Evolutionary conservation across 805 yeast genomes (phyloP), one percentile per base, ranked within the genome.

Genomic region (Metschnikowia amazonensis): DNA sequence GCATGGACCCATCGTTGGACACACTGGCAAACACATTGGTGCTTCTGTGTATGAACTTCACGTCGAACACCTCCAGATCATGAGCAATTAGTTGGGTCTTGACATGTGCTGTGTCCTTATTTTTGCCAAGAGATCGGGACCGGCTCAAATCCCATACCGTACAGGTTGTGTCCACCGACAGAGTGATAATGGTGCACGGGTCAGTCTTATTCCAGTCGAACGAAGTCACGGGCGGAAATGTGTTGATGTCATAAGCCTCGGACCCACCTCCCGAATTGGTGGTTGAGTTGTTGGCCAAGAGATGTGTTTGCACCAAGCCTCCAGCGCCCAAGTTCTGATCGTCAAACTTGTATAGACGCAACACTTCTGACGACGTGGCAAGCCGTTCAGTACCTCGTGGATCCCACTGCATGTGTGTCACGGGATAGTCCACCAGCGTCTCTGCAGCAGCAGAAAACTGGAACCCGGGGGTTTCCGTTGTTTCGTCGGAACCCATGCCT

Each of bases 61-160:
- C 98, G 62, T 94, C 99, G 62, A 80, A 88, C 3, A 94, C 99
- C 64, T 89, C 97, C 52, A 84, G 81, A 62, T 94, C 99, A 65
- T 94, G 99, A 0, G 99, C 98, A 52, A 94, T 94, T 39, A 94
- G 72, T 66, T 94, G 97, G 1, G 98, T 92, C 60, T 85, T 86
- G 13, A 95, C 96, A 3, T 74, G 69, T 2, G 78, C 82, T 18
- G 82, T 77, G 34, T 80, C 76, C 24, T 44, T 31, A 39, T 44
- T 48, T 9, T 32, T 34, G 16, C 48, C 48, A 13, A 45, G 36
- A n/a, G 48, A 39, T 27, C 54, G 53, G 4, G 67, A 55, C 24
- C 75, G 62, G 49, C 64, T 60, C 27, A 89, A 64, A 65, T 94
- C 98, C 98, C 99, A 94, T 3, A 89, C 81, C 0, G 98, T 90